Percentiles rank a stretch among this genome's conserved stretches.
These are phyloP conservation scores for Herpetospermum pedunculosum DNA, from an alignment of 306 rosid species.

Conservation along the genomic window DNA sequence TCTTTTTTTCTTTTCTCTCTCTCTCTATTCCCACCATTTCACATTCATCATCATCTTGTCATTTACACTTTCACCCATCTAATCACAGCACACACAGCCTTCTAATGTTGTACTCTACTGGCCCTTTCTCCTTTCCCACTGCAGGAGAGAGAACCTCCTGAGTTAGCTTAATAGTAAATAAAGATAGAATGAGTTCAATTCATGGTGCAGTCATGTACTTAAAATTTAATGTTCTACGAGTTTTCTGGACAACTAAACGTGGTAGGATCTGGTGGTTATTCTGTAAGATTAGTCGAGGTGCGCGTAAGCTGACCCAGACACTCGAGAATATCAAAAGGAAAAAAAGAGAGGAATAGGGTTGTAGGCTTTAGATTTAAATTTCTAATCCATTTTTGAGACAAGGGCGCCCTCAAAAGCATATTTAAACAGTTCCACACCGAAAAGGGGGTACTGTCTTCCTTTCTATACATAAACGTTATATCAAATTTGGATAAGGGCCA, in stretches of 20 bases:
- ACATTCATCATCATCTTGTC: neutral
- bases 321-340: too few species aligned
- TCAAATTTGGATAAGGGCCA: slow-evolving; percentile 3
- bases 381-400: neutral
- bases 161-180: too few species aligned
- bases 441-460: neutral
- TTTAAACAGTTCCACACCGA: neutral
- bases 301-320: too few species aligned
- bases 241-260: too few species aligned
- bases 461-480: neutral
- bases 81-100: neutral
- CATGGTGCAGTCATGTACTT: too few species aligned
- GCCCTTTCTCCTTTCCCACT: neutral
- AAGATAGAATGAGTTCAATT: too few species aligned
- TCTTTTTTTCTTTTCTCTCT: neutral
- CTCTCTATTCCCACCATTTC: slow-evolving; percentile 5
- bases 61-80: neutral
- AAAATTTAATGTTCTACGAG: too few species aligned
- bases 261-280: too few species aligned
- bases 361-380: neutral
- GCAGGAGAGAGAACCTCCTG: too few species aligned
- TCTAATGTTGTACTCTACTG: neutral
- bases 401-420: neutral
- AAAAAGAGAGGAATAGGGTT: neutral
- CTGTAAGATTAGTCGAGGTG: too few species aligned